Evolutionary conservation across 2,329 filamentous ascomycete species (phyloP).

Genomic region (Stemphylium lycopersici): DNA sequence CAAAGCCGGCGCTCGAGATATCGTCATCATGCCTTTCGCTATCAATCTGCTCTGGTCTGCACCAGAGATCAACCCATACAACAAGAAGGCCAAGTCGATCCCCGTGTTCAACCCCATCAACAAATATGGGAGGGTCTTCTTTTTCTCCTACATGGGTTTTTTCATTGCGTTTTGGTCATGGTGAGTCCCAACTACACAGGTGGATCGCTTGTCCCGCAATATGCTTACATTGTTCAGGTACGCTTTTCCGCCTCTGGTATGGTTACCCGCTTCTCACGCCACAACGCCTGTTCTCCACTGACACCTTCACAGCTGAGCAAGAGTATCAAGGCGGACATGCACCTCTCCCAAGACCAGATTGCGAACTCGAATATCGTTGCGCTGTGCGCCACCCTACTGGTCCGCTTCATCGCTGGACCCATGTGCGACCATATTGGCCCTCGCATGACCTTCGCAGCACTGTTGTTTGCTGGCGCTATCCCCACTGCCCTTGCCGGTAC

Average conservation of each 20-base stretch:
- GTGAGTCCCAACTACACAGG: slow-evolving; percentile 45
- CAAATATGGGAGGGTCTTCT: slow-evolving; percentile 84
- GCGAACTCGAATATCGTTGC: slow-evolving; percentile 92
- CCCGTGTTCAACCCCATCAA: slow-evolving; percentile 79
- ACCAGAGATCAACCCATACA: slow-evolving; percentile 83
- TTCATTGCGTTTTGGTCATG: slow-evolving; percentile 88
- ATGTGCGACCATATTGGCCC: slow-evolving; percentile 86
- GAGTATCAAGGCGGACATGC: slow-evolving; percentile 79
- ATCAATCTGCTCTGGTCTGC: slow-evolving; percentile 50
- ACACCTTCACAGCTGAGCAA: slow-evolving; percentile 47
- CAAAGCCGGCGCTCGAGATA: not conserved
- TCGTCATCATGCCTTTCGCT: slow-evolving; percentile 42
- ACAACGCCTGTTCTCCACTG: slow-evolving; percentile 46
- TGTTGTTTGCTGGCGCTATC: slow-evolving; percentile 77
- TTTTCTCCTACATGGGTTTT: slow-evolving; percentile 87
- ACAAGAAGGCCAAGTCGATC: slow-evolving; percentile 79
- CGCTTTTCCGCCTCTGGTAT: slow-evolving; percentile 82
- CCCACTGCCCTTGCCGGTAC: slow-evolving; percentile 83
- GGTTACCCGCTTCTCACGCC: slow-evolving; percentile 16
- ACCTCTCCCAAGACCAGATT: slow-evolving; percentile 72
- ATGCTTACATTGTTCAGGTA: slow-evolving; percentile 62
- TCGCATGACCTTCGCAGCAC: slow-evolving; percentile 76
- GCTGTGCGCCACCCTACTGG: slow-evolving; percentile 65
- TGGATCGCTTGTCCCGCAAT: slow-evolving; percentile 6
- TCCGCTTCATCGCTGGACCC: slow-evolving; percentile 79